Conservation (phyloP, 2,329 filamentous ascomycete species). For the Neurospora crassa region DNA sequence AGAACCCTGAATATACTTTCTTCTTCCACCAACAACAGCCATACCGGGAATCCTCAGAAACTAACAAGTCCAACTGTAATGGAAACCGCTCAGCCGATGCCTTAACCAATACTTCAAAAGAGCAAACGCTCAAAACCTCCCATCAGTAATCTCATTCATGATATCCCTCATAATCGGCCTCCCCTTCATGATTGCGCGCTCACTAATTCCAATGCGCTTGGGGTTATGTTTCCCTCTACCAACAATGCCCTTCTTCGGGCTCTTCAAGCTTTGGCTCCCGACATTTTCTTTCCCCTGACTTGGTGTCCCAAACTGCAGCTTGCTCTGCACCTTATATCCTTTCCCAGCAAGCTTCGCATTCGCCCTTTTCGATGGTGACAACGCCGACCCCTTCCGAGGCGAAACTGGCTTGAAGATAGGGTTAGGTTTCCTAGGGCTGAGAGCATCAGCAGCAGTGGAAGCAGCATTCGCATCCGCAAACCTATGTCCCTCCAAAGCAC, state of each 20-base stretch:
- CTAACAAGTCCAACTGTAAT: neutral
- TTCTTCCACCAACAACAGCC: too few relatives aligned
- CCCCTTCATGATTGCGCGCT: slow-evolving; percentile 52
- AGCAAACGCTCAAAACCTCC: slow-evolving; percentile 10
- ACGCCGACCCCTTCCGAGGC: slow-evolving; percentile 13
- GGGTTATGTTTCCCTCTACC: slow-evolving; percentile 1
- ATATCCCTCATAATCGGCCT: slow-evolving; percentile 67
- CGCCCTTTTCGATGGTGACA: slow-evolving; percentile 1
- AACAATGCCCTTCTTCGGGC: slow-evolving; percentile 1
- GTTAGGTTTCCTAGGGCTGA: slow-evolving; percentile 7
- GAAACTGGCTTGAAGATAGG: neutral
- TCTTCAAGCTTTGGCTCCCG: neutral
- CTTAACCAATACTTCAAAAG: neutral
- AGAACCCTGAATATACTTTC: neutral
- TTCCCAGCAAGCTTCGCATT: neutral
- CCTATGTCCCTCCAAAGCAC: slow-evolving; percentile 56
- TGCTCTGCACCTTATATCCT: neutral
- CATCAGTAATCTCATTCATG: slow-evolving; percentile 56
- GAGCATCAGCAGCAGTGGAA: slow-evolving; percentile 12
- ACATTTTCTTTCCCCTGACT: slow-evolving; percentile 5
- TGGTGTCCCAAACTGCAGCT: neutral
- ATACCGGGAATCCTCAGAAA: too few relatives aligned
- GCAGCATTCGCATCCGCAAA: slow-evolving; percentile 48
- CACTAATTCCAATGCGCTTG: slow-evolving; percentile 33
- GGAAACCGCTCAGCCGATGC: neutral